A percentile compares a stretch with the other conserved stretches of the same genome.
Conservation (phyloP, 208 protist genomes). For the Trypanosoma avium region DNA sequence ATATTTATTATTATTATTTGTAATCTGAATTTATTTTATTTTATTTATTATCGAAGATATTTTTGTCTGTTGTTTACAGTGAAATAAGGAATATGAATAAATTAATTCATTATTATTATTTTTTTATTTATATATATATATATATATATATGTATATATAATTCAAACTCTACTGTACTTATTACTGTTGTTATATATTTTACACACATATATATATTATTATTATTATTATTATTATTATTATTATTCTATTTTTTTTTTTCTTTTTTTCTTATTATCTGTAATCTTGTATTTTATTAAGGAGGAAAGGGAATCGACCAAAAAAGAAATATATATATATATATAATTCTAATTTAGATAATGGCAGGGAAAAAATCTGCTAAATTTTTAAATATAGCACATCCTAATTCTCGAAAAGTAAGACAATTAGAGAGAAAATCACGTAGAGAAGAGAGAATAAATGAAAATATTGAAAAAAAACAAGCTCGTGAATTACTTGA, state of each 20-base stretch:
- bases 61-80: no score
- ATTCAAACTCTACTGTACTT: no score
- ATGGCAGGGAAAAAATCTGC: conserved; percentile 12
- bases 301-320: neutral
- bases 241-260: conserved; percentile 9
- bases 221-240: neutral
- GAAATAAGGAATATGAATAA: no score
- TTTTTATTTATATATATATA: no score
- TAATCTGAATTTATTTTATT: neutral
- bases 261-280: neutral
- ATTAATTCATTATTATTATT: no score
- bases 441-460: conserved; percentile 41
- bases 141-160: no score
- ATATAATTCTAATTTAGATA: neutral
- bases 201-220: neutral
- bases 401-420: conserved; percentile 67
- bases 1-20: no score
- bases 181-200: neutral
- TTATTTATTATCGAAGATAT: neutral
- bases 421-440: conserved; percentile 67
- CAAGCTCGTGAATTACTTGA: conserved; percentile 31
- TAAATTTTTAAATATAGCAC: neutral
- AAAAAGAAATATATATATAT: neutral
- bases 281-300: neutral
- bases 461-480: conserved; percentile 32